phyloP scores from a whole-genome alignment of 805 yeast species.

The Candida nemodendra region DNA sequence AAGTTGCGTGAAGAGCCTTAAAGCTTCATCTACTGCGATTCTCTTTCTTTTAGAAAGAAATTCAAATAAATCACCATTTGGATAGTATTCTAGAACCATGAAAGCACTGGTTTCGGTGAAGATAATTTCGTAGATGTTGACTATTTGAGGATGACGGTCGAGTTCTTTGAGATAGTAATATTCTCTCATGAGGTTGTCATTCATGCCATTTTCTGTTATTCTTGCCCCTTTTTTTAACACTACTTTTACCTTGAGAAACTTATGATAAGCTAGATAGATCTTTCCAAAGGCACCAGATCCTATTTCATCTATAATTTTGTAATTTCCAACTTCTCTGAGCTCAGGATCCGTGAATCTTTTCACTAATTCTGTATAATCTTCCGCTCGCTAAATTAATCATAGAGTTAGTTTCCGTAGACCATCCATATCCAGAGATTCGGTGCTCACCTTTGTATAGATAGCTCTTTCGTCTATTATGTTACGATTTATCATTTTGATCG shows the following conservation, averaged over 20 bases:
- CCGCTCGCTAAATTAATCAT: constrained; percentile 24
- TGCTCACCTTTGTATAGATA: constrained; percentile 28
- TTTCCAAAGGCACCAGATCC: constrained; percentile 95
- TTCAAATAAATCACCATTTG: constrained; percentile 74
- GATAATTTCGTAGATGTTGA: constrained; percentile 81
- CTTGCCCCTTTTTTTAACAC: constrained; percentile 75
- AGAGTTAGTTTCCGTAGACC: constrained; percentile 1
- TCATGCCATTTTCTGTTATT: constrained; percentile 45
- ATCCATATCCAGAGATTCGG: background rate
- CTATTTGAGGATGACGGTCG: constrained; percentile 71
- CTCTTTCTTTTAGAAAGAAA: constrained; percentile 53
- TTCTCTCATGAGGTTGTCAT: constrained; percentile 86
- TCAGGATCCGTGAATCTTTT: constrained; percentile 37
- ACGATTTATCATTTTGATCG: constrained; percentile 24
- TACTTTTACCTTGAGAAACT: constrained; percentile 68
- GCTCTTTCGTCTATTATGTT: constrained; percentile 31
- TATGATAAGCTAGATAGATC: constrained; percentile 81
- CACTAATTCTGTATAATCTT: constrained; percentile 39
- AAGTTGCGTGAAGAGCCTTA: constrained; percentile 60
- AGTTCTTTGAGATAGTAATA: constrained; percentile 85
- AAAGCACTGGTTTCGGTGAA: constrained; percentile 78
- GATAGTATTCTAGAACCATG: constrained; percentile 89
- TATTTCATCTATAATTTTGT: constrained; percentile 65
- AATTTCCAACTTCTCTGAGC: constrained; percentile 74
- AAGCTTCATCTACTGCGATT: constrained; percentile 49